Conservation (phyloP, 257 asterid species). For the Rehmannia glutinosa region DNA sequence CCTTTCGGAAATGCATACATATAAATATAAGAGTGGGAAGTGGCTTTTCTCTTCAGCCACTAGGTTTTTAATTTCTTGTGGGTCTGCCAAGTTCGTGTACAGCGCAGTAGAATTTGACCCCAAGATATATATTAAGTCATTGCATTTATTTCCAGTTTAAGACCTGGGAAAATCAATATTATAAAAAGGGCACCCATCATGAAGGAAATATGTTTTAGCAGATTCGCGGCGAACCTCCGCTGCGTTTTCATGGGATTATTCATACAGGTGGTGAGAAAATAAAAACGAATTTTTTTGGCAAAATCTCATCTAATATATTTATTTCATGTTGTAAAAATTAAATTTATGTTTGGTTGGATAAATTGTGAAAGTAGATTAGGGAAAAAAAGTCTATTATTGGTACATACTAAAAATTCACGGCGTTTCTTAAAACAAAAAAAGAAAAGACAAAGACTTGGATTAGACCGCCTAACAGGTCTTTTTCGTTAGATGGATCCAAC, state of each 20-base stretch:
- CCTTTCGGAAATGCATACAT: background rate
- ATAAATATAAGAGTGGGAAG: too few relatives aligned
- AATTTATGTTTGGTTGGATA: background rate
- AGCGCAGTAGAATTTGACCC: conserved; percentile 27
- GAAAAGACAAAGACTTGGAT: too few relatives aligned
- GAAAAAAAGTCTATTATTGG: too few relatives aligned
- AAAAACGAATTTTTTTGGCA: too few relatives aligned
- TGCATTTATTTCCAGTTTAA: background rate
- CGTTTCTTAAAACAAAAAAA: too few relatives aligned
- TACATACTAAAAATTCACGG: too few relatives aligned
- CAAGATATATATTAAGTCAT: background rate
- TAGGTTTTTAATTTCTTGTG: conserved; percentile 23
- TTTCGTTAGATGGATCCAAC: too few relatives aligned
- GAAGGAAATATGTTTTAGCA: background rate
- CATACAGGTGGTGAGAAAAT: background rate
- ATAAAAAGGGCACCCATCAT: background rate
- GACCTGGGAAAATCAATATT: background rate
- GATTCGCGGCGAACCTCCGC: conserved; percentile 26
- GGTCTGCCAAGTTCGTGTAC: conserved; percentile 22
- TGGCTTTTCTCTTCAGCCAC: background rate
- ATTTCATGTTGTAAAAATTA: background rate
- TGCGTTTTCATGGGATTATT: background rate
- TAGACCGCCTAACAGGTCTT: too few relatives aligned
- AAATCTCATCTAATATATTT: too few relatives aligned
- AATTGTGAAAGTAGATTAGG: too few relatives aligned